Conservation (phyloP, 108 stramenopile genomes). For the Pelagomonas calceolata region DNA sequence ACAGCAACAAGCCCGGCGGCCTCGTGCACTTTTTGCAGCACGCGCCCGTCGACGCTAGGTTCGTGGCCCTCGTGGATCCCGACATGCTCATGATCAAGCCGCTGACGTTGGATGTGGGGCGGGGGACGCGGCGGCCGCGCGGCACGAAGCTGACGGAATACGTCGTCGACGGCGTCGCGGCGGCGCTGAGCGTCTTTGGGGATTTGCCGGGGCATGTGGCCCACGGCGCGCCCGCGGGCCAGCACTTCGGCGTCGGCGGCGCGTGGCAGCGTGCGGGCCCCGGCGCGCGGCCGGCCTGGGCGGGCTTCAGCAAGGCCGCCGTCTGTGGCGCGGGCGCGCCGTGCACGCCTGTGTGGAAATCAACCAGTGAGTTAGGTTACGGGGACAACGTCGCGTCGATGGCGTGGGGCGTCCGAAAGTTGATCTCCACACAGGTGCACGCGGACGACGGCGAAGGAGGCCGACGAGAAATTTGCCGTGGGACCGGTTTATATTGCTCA, state of each 20-base stretch:
- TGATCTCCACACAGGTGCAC: too few species aligned
- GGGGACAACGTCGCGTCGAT: too few species aligned
- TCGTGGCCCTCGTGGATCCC: conserved; percentile 31
- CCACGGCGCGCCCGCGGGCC: neutral
- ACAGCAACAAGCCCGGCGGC: conserved; percentile 85
- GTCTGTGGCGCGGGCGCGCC: neutral
- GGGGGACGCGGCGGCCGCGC: neutral
- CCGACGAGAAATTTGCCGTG: conserved; percentile 2
- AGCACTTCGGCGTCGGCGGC: conserved; percentile 12
- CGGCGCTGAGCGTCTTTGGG: neutral
- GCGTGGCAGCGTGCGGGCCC: conserved; percentile 1
- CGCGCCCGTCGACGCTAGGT: neutral
- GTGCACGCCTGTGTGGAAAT: too few species aligned
- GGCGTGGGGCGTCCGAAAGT: too few species aligned
- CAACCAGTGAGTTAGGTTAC: too few species aligned
- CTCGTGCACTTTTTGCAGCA: conserved; percentile 64
- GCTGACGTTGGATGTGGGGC: conserved; percentile 13
- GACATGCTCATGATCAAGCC: conserved; percentile 33
- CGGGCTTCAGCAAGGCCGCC: neutral
- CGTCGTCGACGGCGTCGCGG: neutral
- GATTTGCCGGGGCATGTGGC: neutral
- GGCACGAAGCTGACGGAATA: conserved; percentile 15
- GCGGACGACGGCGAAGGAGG: conserved; percentile 8
- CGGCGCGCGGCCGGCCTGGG: neutral
- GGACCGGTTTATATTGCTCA: conserved; percentile 4